A percentile compares a stretch with the other conserved stretches of the same genome.
These are phyloP conservation scores for Aspergillus tanneri DNA, from an alignment of 2,329 filamentous ascomycete genomes.

Conservation along the genomic window DNA sequence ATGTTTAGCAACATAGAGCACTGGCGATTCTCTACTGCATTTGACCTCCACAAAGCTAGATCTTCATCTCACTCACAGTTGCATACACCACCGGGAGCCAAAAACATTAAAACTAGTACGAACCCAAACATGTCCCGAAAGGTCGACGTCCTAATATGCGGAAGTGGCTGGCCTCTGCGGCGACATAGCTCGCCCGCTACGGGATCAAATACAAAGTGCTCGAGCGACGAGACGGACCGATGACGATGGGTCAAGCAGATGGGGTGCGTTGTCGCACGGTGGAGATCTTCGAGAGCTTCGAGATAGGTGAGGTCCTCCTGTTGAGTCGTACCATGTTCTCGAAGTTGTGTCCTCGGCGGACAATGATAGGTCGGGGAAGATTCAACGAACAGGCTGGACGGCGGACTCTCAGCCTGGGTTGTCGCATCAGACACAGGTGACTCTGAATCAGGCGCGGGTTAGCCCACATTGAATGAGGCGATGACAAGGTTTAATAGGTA, in stretches of 20 bases:
- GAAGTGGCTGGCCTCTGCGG: constrained; percentile 63
- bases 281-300: constrained; percentile 62
- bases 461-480: constrained; percentile 53
- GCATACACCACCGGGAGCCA: no score
- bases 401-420: constrained; percentile 56
- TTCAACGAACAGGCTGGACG: constrained; percentile 50
- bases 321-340: constrained; percentile 58
- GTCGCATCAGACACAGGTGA: constrained; percentile 57
- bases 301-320: constrained; percentile 55
- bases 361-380: constrained; percentile 32
- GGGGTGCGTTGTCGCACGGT: constrained; percentile 62
- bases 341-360: constrained; percentile 60
- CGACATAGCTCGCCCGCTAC: constrained; percentile 60
- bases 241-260: constrained; percentile 62
- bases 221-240: constrained; percentile 56
- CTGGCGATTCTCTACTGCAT: no score
- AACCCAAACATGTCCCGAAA: constrained; percentile 19
- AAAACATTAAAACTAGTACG: neutral
- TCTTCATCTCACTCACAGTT: no score
- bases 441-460: constrained; percentile 57
- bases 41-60: no score
- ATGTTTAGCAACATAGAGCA: no score
- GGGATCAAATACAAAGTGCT: constrained; percentile 59
- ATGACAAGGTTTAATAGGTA: constrained; percentile 47
- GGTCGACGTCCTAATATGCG: constrained; percentile 59